phyloP scores from a whole-genome alignment of 129 eudicot species.

The Calendula officinalis region DNA sequence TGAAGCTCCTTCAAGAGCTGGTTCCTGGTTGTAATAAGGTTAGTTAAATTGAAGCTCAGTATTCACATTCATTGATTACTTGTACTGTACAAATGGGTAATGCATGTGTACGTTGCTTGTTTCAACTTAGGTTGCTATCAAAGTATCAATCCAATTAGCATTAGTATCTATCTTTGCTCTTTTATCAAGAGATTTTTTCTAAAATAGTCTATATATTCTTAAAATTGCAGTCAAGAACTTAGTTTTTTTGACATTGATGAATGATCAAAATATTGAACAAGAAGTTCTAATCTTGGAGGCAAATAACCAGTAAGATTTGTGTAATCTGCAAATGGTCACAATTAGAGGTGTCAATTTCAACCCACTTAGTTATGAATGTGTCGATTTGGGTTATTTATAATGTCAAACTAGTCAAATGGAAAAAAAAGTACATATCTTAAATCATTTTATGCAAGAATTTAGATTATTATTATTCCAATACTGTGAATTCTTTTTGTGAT shows the following conservation, averaged over 20 bases:
- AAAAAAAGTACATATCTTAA: too few species aligned
- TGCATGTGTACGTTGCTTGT: slow-evolving; percentile 18
- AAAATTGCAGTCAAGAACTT: too few species aligned
- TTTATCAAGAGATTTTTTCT: too few species aligned
- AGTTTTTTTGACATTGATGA: too few species aligned
- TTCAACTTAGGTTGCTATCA: background rate
- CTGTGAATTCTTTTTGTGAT: background rate
- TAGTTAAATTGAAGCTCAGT: slow-evolving; percentile 17
- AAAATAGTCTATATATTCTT: too few species aligned
- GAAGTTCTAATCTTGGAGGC: background rate
- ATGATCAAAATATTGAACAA: too few species aligned
- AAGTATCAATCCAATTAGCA: too few species aligned
- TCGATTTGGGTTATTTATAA: background rate
- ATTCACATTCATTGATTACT: slow-evolving; percentile 17
- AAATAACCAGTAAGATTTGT: background rate
- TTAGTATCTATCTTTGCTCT: slow-evolving; percentile 1
- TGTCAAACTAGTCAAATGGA: too few species aligned
- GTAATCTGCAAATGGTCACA: background rate
- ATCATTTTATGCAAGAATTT: too few species aligned
- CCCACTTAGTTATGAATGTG: background rate
- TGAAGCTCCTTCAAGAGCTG: slow-evolving; percentile 95
- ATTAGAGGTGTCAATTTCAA: background rate
- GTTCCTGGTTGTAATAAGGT: slow-evolving; percentile 99
- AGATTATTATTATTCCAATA: too few species aligned
- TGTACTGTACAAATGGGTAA: slow-evolving; percentile 25